phyloP scores from a whole-genome alignment of 257 asterid species.

The Fraxinus pennsylvanica region DNA sequence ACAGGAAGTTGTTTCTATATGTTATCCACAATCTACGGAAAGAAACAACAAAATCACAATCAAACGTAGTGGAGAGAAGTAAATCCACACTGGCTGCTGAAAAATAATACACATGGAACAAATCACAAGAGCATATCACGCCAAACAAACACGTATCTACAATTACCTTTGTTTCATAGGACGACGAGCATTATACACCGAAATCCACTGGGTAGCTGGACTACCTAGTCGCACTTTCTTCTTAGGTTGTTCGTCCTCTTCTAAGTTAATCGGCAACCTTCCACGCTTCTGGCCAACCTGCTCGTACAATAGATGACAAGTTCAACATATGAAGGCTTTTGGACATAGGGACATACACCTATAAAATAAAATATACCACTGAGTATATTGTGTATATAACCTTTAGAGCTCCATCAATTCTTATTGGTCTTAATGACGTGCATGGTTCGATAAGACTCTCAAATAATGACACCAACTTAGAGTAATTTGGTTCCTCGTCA shows the following conservation, averaged over 20 bases:
- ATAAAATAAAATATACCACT: not conserved
- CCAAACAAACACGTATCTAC: conserved; percentile 3
- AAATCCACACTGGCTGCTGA: not conserved
- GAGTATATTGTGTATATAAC: conserved; percentile 27
- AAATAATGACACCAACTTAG: conserved; percentile 78
- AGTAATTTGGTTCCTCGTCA: conserved; percentile 95
- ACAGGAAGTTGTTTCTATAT: not conserved
- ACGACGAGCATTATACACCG: conserved; percentile 89
- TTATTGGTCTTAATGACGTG: conserved; percentile 74
- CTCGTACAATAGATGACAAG: not conserved
- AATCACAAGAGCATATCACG: not conserved
- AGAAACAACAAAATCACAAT: not conserved
- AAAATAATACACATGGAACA: not conserved
- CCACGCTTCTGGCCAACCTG: conserved; percentile 98
- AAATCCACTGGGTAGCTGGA: conserved; percentile 98
- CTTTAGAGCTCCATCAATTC: conserved; percentile 98
- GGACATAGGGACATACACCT: not conserved
- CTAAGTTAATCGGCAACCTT: conserved; percentile 80
- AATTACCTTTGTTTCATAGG: conserved; percentile 97
- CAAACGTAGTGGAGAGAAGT: not conserved
- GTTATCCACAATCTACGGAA: no score
- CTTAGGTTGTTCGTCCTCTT: conserved; percentile 97
- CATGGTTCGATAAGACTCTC: conserved; percentile 93
- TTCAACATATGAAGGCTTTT: not conserved
- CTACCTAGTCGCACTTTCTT: conserved; percentile 92